Evolutionary conservation across 495 filamentous ascomycete genomes (phyloP).

Genomic region (Talaromyces trachyspermus): DNA sequence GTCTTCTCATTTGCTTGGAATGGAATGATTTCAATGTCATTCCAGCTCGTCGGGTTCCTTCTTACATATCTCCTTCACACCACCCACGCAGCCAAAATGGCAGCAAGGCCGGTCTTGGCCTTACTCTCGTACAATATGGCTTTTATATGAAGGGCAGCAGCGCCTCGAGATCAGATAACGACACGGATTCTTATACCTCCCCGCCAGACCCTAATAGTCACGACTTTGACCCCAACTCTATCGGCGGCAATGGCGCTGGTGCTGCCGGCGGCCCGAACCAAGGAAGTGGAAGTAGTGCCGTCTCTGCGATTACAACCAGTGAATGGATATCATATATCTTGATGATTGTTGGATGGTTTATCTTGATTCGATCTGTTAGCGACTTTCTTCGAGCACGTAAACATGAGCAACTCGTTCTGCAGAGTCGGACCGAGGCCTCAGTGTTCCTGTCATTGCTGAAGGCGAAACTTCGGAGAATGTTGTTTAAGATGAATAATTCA

Average conservation of each 20-base stretch:
- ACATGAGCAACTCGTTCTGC: conserved; percentile 87
- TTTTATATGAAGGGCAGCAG: conserved; percentile 78
- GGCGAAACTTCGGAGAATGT: conserved; percentile 76
- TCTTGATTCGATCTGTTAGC: conserved; percentile 80
- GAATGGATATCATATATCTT: conserved; percentile 90
- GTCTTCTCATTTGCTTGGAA: conserved; percentile 98
- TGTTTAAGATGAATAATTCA: conserved; percentile 45
- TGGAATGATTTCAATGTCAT: conserved; percentile 97
- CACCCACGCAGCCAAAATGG: conserved; percentile 97
- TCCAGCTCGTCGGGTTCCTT: conserved; percentile 93
- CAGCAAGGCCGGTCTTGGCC: conserved; percentile 85
- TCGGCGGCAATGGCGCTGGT: conserved; percentile 35
- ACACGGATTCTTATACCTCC: conserved; percentile 42
- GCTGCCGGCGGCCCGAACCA: conserved; percentile 23
- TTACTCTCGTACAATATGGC: conserved; percentile 93
- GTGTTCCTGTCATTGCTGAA: conserved; percentile 80
- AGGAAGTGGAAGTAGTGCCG: conserved; percentile 17
- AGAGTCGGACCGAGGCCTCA: conserved; percentile 85
- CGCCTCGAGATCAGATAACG: conserved; percentile 39
- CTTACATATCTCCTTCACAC: conserved; percentile 97
- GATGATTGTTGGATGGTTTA: conserved; percentile 98
- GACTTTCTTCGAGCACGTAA: conserved; percentile 80
- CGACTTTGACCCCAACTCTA: conserved; percentile 70
- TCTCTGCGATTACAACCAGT: conserved; percentile 52
- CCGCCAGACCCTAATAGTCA: conserved; percentile 87